These are phyloP conservation scores for Aspergillus campestris DNA, from an alignment of 495 filamentous ascomycete species.

Conservation along the genomic window DNA sequence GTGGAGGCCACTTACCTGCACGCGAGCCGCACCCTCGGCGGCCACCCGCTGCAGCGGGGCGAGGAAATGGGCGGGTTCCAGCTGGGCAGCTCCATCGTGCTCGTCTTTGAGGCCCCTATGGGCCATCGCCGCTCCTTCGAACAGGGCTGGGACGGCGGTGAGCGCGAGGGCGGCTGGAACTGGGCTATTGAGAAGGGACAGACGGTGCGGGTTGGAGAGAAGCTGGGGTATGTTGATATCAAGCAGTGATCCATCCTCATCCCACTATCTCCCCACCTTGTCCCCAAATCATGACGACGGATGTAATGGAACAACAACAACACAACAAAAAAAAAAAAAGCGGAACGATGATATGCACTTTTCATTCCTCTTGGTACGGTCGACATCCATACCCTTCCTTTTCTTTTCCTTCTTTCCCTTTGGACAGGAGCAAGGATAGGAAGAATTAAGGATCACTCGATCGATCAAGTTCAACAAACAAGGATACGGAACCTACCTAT, in stretches of 20 bases:
- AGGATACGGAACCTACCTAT: too few species aligned
- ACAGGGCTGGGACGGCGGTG: conserved; percentile 49
- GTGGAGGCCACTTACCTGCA: conserved; percentile 81
- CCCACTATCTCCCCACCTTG: too few species aligned
- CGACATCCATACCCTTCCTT: too few species aligned
- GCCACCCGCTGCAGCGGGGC: conserved; percentile 74
- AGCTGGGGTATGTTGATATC: conserved; percentile 57
- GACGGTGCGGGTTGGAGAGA: conserved; percentile 79
- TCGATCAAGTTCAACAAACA: too few species aligned
- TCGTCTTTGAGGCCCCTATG: conserved; percentile 92
- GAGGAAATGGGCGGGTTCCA: conserved; percentile 99
- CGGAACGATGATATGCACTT: too few species aligned
- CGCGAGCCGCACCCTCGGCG: conserved; percentile 68
- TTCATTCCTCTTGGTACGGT: too few species aligned
- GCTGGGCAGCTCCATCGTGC: conserved; percentile 87
- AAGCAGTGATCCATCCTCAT: conserved; percentile 1
- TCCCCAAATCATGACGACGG: too few species aligned
- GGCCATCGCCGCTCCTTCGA: conserved; percentile 54
- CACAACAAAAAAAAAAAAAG: too few species aligned
- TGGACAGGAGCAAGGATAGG: too few species aligned
- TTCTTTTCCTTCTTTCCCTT: too few species aligned
- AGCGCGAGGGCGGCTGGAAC: conserved; percentile 59
- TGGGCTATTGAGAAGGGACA: conserved; percentile 83
- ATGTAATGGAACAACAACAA: too few species aligned
- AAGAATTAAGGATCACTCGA: too few species aligned